These are phyloP conservation scores for Phytophthora citricola DNA, from an alignment of 352 stramenopile genomes.

Conservation along the genomic window DNA sequence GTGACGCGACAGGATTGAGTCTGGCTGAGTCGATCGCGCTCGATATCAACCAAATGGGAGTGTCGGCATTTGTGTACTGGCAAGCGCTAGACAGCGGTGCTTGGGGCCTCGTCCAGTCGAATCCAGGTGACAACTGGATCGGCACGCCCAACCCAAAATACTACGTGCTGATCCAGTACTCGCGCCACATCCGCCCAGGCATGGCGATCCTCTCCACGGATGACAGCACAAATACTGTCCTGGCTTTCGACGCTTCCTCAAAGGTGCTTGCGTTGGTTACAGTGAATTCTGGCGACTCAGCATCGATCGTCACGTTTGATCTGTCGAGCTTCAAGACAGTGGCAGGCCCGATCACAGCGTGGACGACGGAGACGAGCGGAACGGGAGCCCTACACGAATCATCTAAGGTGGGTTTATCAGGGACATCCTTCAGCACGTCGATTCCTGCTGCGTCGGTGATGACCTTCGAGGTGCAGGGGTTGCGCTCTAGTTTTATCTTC, in stretches of 20 bases:
- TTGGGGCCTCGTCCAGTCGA: conserved; percentile 59
- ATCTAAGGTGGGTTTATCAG: conserved; percentile 33
- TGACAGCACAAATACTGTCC: conserved; percentile 25
- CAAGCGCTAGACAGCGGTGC: conserved; percentile 45
- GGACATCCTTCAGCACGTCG: conserved; percentile 36
- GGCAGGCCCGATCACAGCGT: conserved; percentile 34
- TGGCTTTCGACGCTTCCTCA: conserved; percentile 34
- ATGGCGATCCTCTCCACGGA: conserved; percentile 56
- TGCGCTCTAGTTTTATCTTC: conserved; percentile 1
- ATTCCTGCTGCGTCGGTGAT: conserved; percentile 48
- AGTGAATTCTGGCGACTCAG: conserved; percentile 42
- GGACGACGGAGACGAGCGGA: conserved; percentile 43
- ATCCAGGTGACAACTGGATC: conserved; percentile 44
- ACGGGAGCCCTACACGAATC: conserved; percentile 38
- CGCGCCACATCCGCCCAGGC: conserved; percentile 63
- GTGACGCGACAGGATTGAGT: conserved; percentile 48
- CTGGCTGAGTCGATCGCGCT: conserved; percentile 59
- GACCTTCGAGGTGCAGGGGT: conserved; percentile 49
- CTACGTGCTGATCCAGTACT: conserved; percentile 55
- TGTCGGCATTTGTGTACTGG: conserved; percentile 56
- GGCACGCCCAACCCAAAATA: conserved; percentile 7
- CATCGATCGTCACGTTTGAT: conserved; percentile 47
- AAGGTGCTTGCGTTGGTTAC: conserved; percentile 51
- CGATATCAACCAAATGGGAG: conserved; percentile 65
- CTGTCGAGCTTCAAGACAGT: conserved; percentile 40